These are phyloP conservation scores for Aurantiochytrium sp. DNA, from an alignment of 108 stramenopile genomes.

Conservation along the genomic window DNA sequence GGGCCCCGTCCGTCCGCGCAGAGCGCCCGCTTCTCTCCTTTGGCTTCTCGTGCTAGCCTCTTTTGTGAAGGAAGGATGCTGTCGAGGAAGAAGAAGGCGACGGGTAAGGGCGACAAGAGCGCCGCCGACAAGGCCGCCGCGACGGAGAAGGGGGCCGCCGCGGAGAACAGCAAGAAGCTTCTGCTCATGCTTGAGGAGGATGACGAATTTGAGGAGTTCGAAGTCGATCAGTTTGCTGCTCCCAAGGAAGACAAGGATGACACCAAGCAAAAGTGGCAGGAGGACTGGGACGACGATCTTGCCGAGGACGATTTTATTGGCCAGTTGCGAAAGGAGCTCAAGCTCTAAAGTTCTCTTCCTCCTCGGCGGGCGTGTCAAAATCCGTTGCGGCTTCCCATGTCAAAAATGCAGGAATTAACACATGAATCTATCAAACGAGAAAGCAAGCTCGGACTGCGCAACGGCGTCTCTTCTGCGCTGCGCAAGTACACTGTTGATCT, in stretches of 20 bases:
- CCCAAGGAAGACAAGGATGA: background rate
- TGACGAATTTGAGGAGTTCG: constrained; percentile 17
- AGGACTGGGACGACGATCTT: constrained; percentile 14
- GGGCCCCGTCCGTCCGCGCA: too few relatives aligned
- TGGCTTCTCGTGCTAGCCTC: too few relatives aligned
- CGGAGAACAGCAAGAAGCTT: constrained; percentile 1
- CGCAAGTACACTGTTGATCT: too few relatives aligned
- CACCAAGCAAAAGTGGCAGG: background rate
- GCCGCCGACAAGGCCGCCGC: background rate
- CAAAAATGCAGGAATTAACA: too few relatives aligned
- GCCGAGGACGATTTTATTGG: background rate
- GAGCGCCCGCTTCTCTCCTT: too few relatives aligned
- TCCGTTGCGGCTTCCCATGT: too few relatives aligned
- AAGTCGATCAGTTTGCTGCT: background rate
- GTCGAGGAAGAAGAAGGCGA: background rate
- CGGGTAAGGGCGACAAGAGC: background rate
- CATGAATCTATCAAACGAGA: too few relatives aligned
- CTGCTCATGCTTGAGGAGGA: constrained; percentile 8
- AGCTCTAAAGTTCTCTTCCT: background rate
- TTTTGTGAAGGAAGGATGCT: too few relatives aligned
- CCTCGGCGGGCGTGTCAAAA: too few relatives aligned
- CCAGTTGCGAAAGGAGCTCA: background rate
- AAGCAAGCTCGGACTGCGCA: too few relatives aligned
- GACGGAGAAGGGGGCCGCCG: background rate
- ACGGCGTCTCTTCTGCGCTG: too few relatives aligned